phyloP scores from a whole-genome alignment of 2,329 filamentous ascomycete genomes.

The Pestalotiopsis fici region DNA sequence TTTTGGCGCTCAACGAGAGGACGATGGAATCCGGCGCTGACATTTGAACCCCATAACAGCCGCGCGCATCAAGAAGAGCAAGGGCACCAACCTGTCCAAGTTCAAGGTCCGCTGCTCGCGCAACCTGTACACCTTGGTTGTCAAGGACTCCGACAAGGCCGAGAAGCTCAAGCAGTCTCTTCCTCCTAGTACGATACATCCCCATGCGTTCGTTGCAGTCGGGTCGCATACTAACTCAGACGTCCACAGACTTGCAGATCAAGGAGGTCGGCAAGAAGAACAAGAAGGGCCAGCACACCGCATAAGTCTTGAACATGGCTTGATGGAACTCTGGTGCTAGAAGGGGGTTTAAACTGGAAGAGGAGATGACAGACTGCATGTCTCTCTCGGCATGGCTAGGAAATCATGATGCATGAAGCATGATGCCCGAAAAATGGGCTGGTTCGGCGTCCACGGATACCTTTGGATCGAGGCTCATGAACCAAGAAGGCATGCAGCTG shows the following conservation, averaged over 20 bases:
- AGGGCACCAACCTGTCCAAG: conserved; percentile 90
- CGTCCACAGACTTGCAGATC: conserved; percentile 47
- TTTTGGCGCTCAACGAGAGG: neutral
- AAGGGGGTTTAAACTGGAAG: neutral
- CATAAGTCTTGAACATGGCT: conserved; percentile 25
- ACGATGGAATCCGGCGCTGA: conserved; percentile 17
- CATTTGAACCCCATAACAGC: conserved; percentile 47
- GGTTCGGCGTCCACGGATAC: conserved; percentile 56
- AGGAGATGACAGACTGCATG: neutral
- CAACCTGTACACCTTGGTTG: conserved; percentile 95
- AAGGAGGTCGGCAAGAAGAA: conserved; percentile 58
- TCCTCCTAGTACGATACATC: conserved; percentile 77
- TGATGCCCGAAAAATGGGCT: conserved; percentile 26
- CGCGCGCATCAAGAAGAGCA: conserved; percentile 95
- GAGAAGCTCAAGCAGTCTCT: conserved; percentile 99
- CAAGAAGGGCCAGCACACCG: conserved; percentile 45
- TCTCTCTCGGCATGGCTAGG: conserved; percentile 10
- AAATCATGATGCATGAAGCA: conserved; percentile 20
- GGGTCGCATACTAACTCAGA: conserved; percentile 14
- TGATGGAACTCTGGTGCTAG: conserved; percentile 6
- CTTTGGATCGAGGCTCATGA: conserved; percentile 47
- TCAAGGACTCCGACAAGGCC: conserved; percentile 99
- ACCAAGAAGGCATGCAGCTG: conserved; percentile 30
- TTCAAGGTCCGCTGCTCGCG: conserved; percentile 99
- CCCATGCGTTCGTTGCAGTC: neutral